These are phyloP conservation scores for Mortierella sp. DNA, from an alignment of 371 early-diverging fungal genomes.

Conservation along the genomic window DNA sequence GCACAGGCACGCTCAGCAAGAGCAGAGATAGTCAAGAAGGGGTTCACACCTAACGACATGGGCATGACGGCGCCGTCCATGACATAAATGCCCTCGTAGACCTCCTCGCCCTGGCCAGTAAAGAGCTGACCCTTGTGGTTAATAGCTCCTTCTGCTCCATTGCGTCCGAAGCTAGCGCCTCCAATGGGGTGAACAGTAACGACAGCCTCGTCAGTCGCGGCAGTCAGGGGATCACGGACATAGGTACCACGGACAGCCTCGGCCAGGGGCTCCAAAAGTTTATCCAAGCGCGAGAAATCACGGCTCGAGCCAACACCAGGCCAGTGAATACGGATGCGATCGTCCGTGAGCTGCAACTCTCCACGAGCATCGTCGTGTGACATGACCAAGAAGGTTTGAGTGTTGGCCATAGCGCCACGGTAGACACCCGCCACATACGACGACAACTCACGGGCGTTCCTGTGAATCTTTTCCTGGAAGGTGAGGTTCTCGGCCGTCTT, in stretches of 20 bases:
- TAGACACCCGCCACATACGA: slow-evolving; percentile 52
- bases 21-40: slow-evolving; percentile 60
- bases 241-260: slow-evolving; percentile 48
- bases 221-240: slow-evolving; percentile 49
- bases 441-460: slow-evolving; percentile 43
- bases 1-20: slow-evolving; percentile 56
- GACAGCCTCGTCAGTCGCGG: slow-evolving; percentile 49
- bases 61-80: slow-evolving; percentile 62
- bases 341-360: slow-evolving; percentile 45
- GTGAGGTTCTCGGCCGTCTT: slow-evolving; percentile 32
- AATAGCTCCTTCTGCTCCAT: slow-evolving; percentile 52
- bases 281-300: slow-evolving; percentile 44
- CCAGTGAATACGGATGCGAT: slow-evolving; percentile 55
- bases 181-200: slow-evolving; percentile 61
- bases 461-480: slow-evolving; percentile 38
- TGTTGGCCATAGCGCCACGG: slow-evolving; percentile 57
- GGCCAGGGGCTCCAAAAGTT: slow-evolving; percentile 38
- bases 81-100: slow-evolving; percentile 59
- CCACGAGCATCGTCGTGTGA: slow-evolving; percentile 60
- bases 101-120: slow-evolving; percentile 48
- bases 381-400: slow-evolving; percentile 61
- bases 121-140: slow-evolving; percentile 62
- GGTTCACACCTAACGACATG: slow-evolving; percentile 60
- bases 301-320: slow-evolving; percentile 52
- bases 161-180: slow-evolving; percentile 53